phyloP scores from a whole-genome alignment of 2,329 filamentous ascomycete species.

The Colletotrichum liaoningense region DNA sequence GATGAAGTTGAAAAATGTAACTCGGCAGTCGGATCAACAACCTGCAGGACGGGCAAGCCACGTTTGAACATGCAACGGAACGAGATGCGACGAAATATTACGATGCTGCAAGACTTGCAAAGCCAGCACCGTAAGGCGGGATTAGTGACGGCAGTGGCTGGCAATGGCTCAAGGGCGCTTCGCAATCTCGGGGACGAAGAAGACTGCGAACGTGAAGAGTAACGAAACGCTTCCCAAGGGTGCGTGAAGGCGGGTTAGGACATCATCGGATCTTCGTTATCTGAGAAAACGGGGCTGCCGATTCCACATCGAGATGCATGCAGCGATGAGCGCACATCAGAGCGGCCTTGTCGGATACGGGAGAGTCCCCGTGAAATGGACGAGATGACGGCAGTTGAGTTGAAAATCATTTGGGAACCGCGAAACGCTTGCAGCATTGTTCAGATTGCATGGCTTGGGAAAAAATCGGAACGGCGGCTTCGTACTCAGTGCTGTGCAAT shows the following conservation, averaged over 20 bases:
- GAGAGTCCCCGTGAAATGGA: background rate
- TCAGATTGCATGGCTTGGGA: background rate
- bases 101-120: background rate
- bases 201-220: background rate
- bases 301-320: constrained; percentile 8
- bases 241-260: background rate
- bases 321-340: background rate
- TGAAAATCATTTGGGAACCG: background rate
- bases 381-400: background rate
- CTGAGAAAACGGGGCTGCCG: background rate
- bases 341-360: background rate
- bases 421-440: background rate
- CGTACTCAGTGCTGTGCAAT: background rate
- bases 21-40: background rate
- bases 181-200: background rate
- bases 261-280: constrained; percentile 1
- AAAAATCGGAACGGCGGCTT: background rate
- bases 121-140: background rate
- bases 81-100: constrained; percentile 10
- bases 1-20: background rate
- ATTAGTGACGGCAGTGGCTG: background rate
- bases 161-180: background rate
- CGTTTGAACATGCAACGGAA: background rate
- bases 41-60: background rate
- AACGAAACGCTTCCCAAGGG: background rate